Conservation (phyloP, 2,329 filamentous ascomycete species). For the Colletotrichum echinochloae region DNA sequence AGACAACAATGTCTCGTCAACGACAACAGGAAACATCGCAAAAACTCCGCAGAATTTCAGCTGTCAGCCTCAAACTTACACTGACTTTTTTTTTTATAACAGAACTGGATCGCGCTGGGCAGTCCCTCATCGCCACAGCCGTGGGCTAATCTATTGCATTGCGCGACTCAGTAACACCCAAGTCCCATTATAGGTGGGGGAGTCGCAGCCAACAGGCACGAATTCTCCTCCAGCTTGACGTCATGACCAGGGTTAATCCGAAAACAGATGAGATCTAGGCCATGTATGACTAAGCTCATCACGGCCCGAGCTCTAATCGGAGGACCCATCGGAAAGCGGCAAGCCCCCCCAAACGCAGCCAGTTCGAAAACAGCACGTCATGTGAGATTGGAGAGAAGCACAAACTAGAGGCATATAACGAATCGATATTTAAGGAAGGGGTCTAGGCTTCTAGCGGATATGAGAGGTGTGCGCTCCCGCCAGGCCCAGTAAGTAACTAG, state of each 20-base stretch:
- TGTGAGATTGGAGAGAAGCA: background rate
- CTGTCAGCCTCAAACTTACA: background rate
- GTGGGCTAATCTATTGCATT: background rate
- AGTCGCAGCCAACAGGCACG: background rate
- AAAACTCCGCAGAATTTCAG: background rate
- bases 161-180: background rate
- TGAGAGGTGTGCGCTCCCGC: background rate
- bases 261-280: background rate
- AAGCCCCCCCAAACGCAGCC: background rate
- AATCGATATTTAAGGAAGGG: background rate
- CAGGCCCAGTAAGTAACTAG: background rate
- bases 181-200: background rate
- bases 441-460: background rate
- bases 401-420: background rate
- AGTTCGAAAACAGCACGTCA: background rate
- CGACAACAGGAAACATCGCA: background rate
- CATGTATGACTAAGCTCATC: slow-evolving; percentile 1
- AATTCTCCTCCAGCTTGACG: slow-evolving; percentile 23
- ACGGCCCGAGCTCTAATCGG: background rate
- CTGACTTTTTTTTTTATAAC: background rate
- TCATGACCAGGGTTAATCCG: slow-evolving; percentile 1
- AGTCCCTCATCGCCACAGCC: background rate
- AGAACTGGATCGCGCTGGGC: background rate
- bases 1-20: background rate
- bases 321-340: background rate